Evolutionary conservation across 1,284 basidiomycete species (phyloP).

Genomic region (Papiliotrema laurentii): DNA sequence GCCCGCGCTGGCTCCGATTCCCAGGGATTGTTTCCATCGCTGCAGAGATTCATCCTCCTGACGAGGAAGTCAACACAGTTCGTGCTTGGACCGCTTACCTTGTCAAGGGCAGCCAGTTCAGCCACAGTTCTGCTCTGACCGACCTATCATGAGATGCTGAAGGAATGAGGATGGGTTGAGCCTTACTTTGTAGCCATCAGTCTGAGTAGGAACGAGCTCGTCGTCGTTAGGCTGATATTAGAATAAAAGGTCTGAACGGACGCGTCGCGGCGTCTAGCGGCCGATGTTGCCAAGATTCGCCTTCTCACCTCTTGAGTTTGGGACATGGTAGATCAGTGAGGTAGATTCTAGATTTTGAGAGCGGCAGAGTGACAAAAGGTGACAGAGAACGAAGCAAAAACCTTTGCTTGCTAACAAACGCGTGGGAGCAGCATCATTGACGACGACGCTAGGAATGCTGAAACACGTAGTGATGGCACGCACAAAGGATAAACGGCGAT

Average conservation of each 20-base stretch:
- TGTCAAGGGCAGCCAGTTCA: slow-evolving; percentile 51
- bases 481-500: no score
- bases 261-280: no score
- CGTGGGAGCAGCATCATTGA: no score
- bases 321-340: slow-evolving; percentile 18
- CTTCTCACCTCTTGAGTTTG: slow-evolving; percentile 18
- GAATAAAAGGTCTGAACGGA: background rate
- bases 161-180: background rate
- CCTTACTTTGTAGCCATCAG: slow-evolving; percentile 46
- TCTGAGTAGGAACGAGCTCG: slow-evolving; percentile 41
- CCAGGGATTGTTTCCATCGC: slow-evolving; percentile 56
- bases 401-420: no score
- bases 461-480: no score
- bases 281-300: no score
- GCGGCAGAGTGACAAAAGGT: background rate
- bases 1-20: slow-evolving; percentile 40
- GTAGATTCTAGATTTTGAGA: no score
- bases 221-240: slow-evolving; percentile 29
- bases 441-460: no score
- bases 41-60: slow-evolving; percentile 55
- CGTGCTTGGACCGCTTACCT: slow-evolving; percentile 34
- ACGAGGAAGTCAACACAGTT: background rate
- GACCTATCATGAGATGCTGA: slow-evolving; percentile 22
- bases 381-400: no score
- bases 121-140: slow-evolving; percentile 51